Base-by-base conservation (phyloP, 148 eudicot genomes). In the Arbutus unedo region DNA sequence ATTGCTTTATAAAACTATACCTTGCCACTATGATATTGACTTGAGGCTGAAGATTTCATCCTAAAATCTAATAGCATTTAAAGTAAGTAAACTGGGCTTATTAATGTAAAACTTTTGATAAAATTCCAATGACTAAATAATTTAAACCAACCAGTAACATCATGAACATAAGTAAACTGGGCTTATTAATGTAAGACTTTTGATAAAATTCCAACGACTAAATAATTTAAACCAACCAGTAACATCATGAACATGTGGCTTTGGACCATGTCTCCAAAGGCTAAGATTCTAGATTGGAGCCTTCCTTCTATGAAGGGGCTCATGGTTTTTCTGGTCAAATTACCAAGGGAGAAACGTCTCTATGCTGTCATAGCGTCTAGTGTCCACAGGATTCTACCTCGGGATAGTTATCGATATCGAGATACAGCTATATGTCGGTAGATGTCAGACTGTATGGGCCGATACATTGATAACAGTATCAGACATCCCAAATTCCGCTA, bases 261-360 rank as follows among this genome's bases (percentile, higher is more conserved):
- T 10, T 66, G 71, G 71, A 66, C 25, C 31, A n/a, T 60, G 67
- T 66, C 71, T 66, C 71, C 71, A 66, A 31, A 31, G 4, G 43
- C 71, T 10, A 43, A 66, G 44, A 66, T 66, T 31, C 44, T 25
- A 25, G 71, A 10, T 66, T 11, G 71, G 44, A 31, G 70, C 44
- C 18, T 66, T 25, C 6, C 71, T 25, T 66, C 2, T 66, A 4
- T 66, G 13, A 31, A 66, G 2, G 16, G 2, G 43, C 6, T 66
- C 44, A 25, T 66, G 43, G 71, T 66, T 66, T 25, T 11, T 43
- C 71, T 31, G 71, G 71, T 66, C 71, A 66, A 66, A 66, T 66
- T 1, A 10, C 44, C 0, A 1, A 66, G 71, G 18, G 43, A 31
- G 71, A 66, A 31, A 66, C 23, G 16, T 66, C 31, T 25, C 31